phyloP scores from a whole-genome alignment of 164 flowering plant species.

The Tetracentron sinense region DNA sequence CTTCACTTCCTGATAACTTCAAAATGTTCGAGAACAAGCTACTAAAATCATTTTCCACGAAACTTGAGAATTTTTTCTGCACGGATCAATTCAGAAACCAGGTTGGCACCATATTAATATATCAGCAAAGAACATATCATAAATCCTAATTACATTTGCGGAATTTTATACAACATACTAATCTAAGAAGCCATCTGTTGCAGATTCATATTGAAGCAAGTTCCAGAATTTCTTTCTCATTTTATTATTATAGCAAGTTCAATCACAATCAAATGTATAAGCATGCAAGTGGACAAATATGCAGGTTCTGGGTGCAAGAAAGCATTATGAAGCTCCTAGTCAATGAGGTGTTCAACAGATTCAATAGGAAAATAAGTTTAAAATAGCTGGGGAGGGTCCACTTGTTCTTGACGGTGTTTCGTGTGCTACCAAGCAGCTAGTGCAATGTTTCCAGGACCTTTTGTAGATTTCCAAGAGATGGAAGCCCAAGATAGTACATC shows the following conservation, averaged over 20 bases:
- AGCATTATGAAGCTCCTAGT: not conserved
- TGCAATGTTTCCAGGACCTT: not conserved
- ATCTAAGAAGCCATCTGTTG: not conserved
- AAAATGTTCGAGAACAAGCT: constrained; percentile 40
- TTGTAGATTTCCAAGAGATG: not conserved
- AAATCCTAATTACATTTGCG: not conserved
- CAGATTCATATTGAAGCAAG: not conserved
- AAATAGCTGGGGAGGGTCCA: not conserved
- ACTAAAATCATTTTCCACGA: constrained; percentile 44
- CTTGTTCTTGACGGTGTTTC: not conserved
- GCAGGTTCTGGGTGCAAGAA: not conserved
- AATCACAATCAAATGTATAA: not conserved
- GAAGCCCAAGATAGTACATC: not conserved
- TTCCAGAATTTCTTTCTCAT: not conserved
- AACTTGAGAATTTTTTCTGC: constrained; percentile 30
- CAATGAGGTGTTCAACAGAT: not conserved
- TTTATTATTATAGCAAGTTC: too few species aligned
- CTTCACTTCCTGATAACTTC: constrained; percentile 27
- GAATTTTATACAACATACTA: not conserved
- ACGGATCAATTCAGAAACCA: constrained; percentile 9
- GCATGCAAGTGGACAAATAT: not conserved
- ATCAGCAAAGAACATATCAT: not conserved
- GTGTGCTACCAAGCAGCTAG: not conserved
- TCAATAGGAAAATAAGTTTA: not conserved
- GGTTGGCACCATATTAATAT: not conserved